Evolutionary conservation across 2,329 filamentous ascomycete species (phyloP).

Genomic region (Pseudofabraea citricarpa): DNA sequence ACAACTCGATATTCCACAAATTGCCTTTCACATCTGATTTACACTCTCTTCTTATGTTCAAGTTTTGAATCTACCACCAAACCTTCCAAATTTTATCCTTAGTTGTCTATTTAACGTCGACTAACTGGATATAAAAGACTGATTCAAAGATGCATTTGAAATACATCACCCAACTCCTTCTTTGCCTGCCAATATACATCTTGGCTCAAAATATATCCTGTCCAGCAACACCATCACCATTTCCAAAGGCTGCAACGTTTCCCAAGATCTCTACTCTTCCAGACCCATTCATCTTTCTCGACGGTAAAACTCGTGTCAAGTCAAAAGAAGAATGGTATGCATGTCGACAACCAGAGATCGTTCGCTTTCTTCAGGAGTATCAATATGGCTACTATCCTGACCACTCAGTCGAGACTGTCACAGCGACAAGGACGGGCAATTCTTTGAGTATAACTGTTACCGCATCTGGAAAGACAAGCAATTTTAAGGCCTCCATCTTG

Average conservation of each 20-base stretch:
- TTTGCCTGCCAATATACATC: neutral
- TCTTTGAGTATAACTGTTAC: conserved; percentile 38
- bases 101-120: neutral
- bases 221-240: conserved; percentile 12
- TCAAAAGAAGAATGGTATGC: conserved; percentile 42
- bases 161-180: neutral
- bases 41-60: no score
- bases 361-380: conserved; percentile 44
- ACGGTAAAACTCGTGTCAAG: conserved; percentile 36
- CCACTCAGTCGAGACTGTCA: conserved; percentile 40
- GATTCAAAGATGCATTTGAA: neutral
- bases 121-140: neutral
- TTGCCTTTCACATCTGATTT: no score
- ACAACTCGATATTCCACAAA: no score
- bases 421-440: conserved; percentile 40
- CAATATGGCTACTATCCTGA: conserved; percentile 48
- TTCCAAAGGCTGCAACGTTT: conserved; percentile 9
- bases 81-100: neutral
- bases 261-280: conserved; percentile 11
- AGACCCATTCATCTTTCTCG: conserved; percentile 19
- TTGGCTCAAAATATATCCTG: conserved; percentile 7
- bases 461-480: conserved; percentile 37
- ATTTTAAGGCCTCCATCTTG: conserved; percentile 37
- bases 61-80: neutral
- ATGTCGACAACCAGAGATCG: conserved; percentile 45